Evolutionary conservation across 2,329 filamentous ascomycete species (phyloP).

Genomic region (Ascochyta clinopodiicola): DNA sequence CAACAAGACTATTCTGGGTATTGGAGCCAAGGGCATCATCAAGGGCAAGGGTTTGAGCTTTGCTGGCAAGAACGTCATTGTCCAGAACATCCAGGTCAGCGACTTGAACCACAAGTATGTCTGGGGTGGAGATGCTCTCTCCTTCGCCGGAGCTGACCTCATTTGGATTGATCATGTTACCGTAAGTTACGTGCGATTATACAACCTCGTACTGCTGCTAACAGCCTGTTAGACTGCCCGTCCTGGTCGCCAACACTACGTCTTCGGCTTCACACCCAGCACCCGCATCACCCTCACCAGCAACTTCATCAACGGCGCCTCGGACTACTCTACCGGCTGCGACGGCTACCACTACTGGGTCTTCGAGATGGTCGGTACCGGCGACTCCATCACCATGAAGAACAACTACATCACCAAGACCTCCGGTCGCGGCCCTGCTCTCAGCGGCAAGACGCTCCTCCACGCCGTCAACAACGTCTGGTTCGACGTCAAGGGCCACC

Average conservation of each 20-base stretch:
- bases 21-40: slow-evolving; percentile 47
- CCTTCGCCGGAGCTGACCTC: slow-evolving; percentile 35
- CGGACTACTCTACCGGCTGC: slow-evolving; percentile 22
- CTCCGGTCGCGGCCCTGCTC: slow-evolving; percentile 20
- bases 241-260: slow-evolving; percentile 21
- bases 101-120: slow-evolving; percentile 47
- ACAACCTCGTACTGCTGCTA: background rate
- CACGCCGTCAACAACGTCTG: slow-evolving; percentile 29
- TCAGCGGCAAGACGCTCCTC: slow-evolving; percentile 23
- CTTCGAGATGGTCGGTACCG: slow-evolving; percentile 24
- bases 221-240: slow-evolving; percentile 9
- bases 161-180: slow-evolving; percentile 44
- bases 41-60: slow-evolving; percentile 51
- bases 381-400: slow-evolving; percentile 26
- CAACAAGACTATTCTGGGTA: slow-evolving; percentile 52
- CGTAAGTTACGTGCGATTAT: background rate
- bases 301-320: slow-evolving; percentile 25
- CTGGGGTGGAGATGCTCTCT: slow-evolving; percentile 48
- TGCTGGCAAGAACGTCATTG: slow-evolving; percentile 41
- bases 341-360: slow-evolving; percentile 29
- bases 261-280: slow-evolving; percentile 17
- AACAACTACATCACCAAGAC: slow-evolving; percentile 27
- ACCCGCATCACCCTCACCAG: slow-evolving; percentile 24
- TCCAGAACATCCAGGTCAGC: slow-evolving; percentile 50
- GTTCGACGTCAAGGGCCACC: slow-evolving; percentile 21